Conservation (phyloP, 805 yeast species). For the Torulaspora microellipsoides region DNA sequence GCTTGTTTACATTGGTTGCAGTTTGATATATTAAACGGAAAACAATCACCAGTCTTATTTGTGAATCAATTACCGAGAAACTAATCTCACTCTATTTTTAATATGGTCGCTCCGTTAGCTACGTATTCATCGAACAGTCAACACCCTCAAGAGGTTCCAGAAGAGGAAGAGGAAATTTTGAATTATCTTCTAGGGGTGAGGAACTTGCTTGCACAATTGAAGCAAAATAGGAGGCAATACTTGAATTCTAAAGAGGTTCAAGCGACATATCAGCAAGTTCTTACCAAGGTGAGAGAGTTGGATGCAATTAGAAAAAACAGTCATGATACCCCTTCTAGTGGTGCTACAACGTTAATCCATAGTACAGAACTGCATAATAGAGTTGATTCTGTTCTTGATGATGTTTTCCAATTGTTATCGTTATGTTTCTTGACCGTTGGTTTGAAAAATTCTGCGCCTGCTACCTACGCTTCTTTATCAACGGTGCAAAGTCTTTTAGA, state of each 20-base stretch:
- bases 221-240: conserved; percentile 60
- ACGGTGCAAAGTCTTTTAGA: conserved; percentile 81
- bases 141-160: conserved; percentile 36
- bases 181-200: conserved; percentile 42
- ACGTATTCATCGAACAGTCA: conserved; percentile 6
- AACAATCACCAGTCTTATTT: too few relatives aligned
- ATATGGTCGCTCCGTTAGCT: conserved; percentile 1
- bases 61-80: too few relatives aligned
- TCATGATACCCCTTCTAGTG: conserved; percentile 14
- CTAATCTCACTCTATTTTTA: not conserved
- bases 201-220: conserved; percentile 42
- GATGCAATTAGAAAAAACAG: conserved; percentile 47
- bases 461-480: conserved; percentile 83
- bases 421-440: conserved; percentile 91
- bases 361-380: conserved; percentile 35
- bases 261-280: conserved; percentile 52
- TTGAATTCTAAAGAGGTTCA: conserved; percentile 67
- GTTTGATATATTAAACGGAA: too few relatives aligned
- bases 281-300: conserved; percentile 49
- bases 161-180: conserved; percentile 37
- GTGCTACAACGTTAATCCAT: conserved; percentile 28
- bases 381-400: conserved; percentile 77
- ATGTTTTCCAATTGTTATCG: conserved; percentile 81
- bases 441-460: conserved; percentile 83
- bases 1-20: too few relatives aligned